Evolutionary conservation across 116 monocot genomes (phyloP), one percentile per base, ranked within the genome.

Genomic region (Cymodocea nodosa): DNA sequence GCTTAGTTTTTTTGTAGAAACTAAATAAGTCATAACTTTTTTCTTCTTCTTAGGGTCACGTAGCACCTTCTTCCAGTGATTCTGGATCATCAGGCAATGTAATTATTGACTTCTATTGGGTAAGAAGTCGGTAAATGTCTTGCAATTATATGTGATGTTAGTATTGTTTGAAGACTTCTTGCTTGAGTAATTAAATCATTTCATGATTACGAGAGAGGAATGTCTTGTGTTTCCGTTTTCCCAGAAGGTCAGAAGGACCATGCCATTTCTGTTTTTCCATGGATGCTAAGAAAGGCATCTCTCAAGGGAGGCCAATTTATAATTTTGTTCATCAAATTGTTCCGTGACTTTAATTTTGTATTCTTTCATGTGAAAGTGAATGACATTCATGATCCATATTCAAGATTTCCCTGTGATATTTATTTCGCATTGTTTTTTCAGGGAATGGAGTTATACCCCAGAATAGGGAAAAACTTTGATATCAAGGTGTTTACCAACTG

Each of bases 371-470:
- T 56, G 12, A 44, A 44, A 44, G 44, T 9, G 44, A 12, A 10
- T 12, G 1, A 10, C 11, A 10, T 44, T 44, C 44, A 44, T 0
- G 12, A 44, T 4, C 22, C 19, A 18, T 18, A 15, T 16, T 5
- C 8, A 7, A 23, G 11, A n/a, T 56, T 60, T 35, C 35, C 17
- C 35, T 60, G 15, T 23, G 23, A 60, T 34, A 30, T 15, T 16
- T 16, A 11, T 23, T 17, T 59, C 35, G 15, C 13, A 14, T 15
- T 20, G n/a, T 9, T 44, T 37, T 24, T 67, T 54, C 75, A 98
- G 98, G 98, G 98, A 60, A 92, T 92, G 92, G 98, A 99, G 68
- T 70, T 99, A 60, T 99, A 99, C 79, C 98, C 98, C 52, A 83
- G 98, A 48, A 89, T 99, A 77, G 89, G 98, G 16, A 89, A 99